Conservation (phyloP, 2,329 filamentous ascomycete genomes). For the Boeremia exigua region DNA sequence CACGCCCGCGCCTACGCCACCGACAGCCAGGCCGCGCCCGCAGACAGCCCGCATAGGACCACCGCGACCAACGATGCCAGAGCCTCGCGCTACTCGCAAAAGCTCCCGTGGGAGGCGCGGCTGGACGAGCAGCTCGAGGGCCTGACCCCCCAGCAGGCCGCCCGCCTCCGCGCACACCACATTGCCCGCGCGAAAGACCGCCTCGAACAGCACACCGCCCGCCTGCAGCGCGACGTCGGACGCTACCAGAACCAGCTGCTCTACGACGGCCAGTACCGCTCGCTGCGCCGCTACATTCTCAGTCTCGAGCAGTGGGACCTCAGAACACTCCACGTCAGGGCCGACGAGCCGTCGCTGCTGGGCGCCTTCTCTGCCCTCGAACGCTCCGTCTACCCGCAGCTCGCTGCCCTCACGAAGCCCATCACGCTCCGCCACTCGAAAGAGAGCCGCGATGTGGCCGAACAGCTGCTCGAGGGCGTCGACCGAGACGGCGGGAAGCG, state of each 20-base stretch:
- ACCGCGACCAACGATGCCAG: background rate
- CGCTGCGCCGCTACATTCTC: conserved; percentile 34
- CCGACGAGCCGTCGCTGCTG: conserved; percentile 12
- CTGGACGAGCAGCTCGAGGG: background rate
- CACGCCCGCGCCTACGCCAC: conserved; percentile 20
- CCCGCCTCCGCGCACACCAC: conserved; percentile 17
- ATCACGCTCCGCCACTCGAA: conserved; percentile 31
- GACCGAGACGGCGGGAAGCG: conserved; percentile 11
- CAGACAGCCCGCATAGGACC: background rate
- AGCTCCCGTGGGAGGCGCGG: conserved; percentile 2
- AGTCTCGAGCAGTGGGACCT: conserved; percentile 22
- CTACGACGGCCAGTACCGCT: conserved; percentile 37
- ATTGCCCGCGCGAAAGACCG: conserved; percentile 9
- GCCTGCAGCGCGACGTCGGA: background rate
- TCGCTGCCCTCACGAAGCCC: conserved; percentile 22
- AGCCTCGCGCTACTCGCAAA: conserved; percentile 4
- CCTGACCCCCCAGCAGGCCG: conserved; percentile 4
- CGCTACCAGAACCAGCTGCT: conserved; percentile 2
- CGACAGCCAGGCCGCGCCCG: background rate
- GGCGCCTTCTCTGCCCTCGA: conserved; percentile 38
- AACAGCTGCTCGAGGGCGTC: conserved; percentile 20
- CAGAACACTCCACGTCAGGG: conserved; percentile 16
- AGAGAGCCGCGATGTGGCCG: conserved; percentile 18
- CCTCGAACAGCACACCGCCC: background rate
- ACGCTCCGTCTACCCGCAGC: conserved; percentile 22